Conservation (phyloP, 495 filamentous ascomycete species). For the Achaetomiella virescens region DNA sequence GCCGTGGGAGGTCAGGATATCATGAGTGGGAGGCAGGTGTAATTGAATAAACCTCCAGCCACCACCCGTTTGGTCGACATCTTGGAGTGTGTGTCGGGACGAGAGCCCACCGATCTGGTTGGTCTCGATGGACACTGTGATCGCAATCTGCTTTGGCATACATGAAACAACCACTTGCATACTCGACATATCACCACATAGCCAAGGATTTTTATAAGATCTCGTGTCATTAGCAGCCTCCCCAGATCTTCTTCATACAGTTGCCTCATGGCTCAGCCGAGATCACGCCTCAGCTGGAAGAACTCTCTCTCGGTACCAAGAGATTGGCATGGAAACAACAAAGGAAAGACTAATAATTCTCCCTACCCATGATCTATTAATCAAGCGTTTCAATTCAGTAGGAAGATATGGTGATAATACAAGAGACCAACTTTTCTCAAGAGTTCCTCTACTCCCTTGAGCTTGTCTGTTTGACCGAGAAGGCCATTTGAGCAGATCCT, state of each 20-base stretch:
- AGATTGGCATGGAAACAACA: not conserved
- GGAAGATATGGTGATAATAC: constrained; percentile 2
- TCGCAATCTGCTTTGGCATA: no score
- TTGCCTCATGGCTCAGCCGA: no score
- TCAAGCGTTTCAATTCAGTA: not conserved
- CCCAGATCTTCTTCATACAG: no score
- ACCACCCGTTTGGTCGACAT: no score
- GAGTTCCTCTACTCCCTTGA: constrained; percentile 54
- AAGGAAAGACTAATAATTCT: not conserved
- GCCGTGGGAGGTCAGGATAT: constrained; percentile 52
- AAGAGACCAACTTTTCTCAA: not conserved
- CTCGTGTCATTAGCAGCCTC: no score
- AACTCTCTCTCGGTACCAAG: not conserved
- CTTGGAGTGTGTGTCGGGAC: no score
- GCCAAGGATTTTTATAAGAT: no score
- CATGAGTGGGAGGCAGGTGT: not conserved
- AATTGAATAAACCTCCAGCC: not conserved
- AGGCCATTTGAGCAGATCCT: constrained; percentile 77
- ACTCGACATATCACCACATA: no score
- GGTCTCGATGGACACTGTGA: no score
- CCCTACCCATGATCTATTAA: constrained; percentile 6
- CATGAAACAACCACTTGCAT: no score
- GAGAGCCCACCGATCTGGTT: no score
- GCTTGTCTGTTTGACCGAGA: constrained; percentile 56
- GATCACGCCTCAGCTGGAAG: no score